Evolutionary conservation across 257 asterid species (phyloP), one percentile per base, ranked within the genome.

Genomic region (Misopates orontium): DNA sequence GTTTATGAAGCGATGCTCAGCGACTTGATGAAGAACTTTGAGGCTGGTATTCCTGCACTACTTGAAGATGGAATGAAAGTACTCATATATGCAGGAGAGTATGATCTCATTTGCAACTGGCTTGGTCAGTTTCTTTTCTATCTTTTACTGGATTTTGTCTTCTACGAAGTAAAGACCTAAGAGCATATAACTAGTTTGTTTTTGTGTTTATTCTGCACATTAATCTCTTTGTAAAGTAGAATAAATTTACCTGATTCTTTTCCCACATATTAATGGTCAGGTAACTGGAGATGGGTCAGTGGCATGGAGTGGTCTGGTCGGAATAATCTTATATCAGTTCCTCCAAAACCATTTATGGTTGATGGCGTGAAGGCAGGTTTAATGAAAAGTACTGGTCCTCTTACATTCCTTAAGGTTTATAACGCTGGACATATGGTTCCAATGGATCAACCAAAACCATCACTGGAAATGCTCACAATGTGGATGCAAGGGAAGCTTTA

Each of bases 401-500:
- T 81, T 20, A 79, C 80, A n/a, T 83, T 83, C 62, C 73, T 83
- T 8, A 83, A 79, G 64, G 86, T 83, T 21, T 28, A 73, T 21
- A 62, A 81, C 67, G 79, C 87, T 4, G 90, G 94, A 15, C 90
- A 83, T 55, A 41, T 81, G 84, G 94, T 83, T 59, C 94, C 90
- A 0, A 79, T 83, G 90, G 94, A 86, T 72, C 94, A 79, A 56
- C 84, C 87, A 0, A 79, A 79, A 63, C 79, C 75, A 11, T 64
- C 89, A 50, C 48, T 83, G 1, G 86, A 79, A 63, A 83, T 83
- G 86, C 73, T 86, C 10, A 73, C 64, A 61, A 75, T 82, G 64
- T 81, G 89, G 90, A 78, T 73, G 63, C 78, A 68, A 62, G 81
- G 77, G 18, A 64, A 62, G 53, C 60, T 24, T n/a, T 36, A 18